Base-by-base conservation (phyloP, 768 basidiomycete genomes). In the Mycena vitilis region DNA sequence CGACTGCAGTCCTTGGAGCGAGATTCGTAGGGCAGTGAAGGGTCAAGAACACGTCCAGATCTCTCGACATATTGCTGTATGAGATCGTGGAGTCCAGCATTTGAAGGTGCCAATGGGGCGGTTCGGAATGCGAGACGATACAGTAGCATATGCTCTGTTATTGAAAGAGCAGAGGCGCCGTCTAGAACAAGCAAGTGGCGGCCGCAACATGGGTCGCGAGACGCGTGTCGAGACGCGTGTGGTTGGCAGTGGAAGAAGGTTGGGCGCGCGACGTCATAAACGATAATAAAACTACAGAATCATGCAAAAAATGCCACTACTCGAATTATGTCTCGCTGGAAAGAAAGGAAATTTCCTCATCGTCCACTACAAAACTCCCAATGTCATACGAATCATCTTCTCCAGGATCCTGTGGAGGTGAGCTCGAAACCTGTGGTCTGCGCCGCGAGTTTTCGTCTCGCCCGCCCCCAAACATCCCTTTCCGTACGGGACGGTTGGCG, bases 361-460 rank as follows among this genome's bases (percentile, higher is more conserved):
- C 94, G 62, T 83, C 87, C 15, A 95, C 93, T 18, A 95, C 87
- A 72, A 95, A 95, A 75, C 91, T 95, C 13, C 88, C 94, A 51
- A 91, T 74, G 49, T 81, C 84, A 75, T 95, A 95, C 56, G 88
- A 85, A 69, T 94, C 91, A 8, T 84, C 85, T 15, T 80, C 83
- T 42, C 85, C 82, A 45, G 47, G 36, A n/a, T 84, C 83, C 22
- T 79, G 78, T 23, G 81, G 80, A 5, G 93, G 92, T 1, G 92
- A 94, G 70, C 91, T 93, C 11, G 89, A 88, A 56, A 84, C 73
- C 44, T 66, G 58, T 11, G 49, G 64, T 40, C 75, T 73, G 37
- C 77, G 77, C 48, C 69, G 78, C 36, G 73, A 74, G 48, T 68
- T 74, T 18, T 76, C 74, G 20, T 68, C 70, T 42, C 79, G 75